Conservation (phyloP, 1,284 basidiomycete genomes). For the Cutaneotrichosporon cavernicola region DNA sequence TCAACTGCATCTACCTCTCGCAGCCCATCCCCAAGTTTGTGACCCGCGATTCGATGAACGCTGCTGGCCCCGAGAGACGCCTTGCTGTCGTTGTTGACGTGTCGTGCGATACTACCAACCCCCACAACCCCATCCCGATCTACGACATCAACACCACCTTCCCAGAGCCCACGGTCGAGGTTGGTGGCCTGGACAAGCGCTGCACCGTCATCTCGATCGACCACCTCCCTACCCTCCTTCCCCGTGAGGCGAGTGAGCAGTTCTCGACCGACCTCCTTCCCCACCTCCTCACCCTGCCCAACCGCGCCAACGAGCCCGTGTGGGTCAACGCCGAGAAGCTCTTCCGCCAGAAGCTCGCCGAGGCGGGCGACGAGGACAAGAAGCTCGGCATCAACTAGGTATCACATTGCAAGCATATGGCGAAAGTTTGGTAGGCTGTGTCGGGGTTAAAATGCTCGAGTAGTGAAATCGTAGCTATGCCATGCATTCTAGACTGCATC, state of each 20-base stretch:
- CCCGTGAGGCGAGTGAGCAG: slow-evolving; percentile 94
- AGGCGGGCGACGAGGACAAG: slow-evolving; percentile 49
- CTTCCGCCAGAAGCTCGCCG: slow-evolving; percentile 72
- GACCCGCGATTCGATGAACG: slow-evolving; percentile 68
- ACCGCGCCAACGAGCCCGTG: slow-evolving; percentile 67
- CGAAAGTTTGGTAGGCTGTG: background rate
- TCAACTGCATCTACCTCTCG: slow-evolving; percentile 99
- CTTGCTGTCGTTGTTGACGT: slow-evolving; percentile 92
- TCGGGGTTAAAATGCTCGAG: background rate
- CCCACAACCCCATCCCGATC: slow-evolving; percentile 96
- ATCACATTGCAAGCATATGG: background rate
- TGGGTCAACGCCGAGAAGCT: slow-evolving; percentile 89
- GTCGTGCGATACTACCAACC: slow-evolving; percentile 98
- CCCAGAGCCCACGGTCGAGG: slow-evolving; percentile 85
- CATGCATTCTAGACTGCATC: slow-evolving; percentile 10
- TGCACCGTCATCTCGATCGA: slow-evolving; percentile 92
- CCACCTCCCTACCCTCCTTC: slow-evolving; percentile 87
- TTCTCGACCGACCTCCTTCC: slow-evolving; percentile 90
- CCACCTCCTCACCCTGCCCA: slow-evolving; percentile 74
- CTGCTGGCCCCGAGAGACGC: slow-evolving; percentile 68
- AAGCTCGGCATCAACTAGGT: slow-evolving; percentile 38
- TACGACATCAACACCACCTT: slow-evolving; percentile 97
- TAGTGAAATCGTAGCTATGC: background rate
- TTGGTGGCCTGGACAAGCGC: slow-evolving; percentile 56
- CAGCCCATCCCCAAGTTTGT: slow-evolving; percentile 87